Base-by-base conservation (phyloP, 371 early-diverging fungal species). In the Syncephalastrum monosporum region DNA sequence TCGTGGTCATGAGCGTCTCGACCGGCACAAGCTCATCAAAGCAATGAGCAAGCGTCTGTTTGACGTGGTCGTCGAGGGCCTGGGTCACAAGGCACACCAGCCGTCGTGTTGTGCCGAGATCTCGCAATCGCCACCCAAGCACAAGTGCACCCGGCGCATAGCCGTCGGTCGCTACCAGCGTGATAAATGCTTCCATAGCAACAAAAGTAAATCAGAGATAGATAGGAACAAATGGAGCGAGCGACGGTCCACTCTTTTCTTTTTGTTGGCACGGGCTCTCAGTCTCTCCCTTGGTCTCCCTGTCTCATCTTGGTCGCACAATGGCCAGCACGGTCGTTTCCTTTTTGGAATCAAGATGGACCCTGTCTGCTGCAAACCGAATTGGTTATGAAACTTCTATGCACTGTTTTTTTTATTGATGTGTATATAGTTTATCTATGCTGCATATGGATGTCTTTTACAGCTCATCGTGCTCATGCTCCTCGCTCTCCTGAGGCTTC, bases 111-210 rank as follows among this genome's bases (percentile, higher is more conserved):
- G 94, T 91, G 23, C 79, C 73, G 15, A 81, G 61, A 41, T 79
- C 80, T 12, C 90, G 79, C 45, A 97, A 77, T 13, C 93, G 89
- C 59, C 90, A 82, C 10, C 82, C 86, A 33, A 96, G 82, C 5
- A 91, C 88, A 5, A 92, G 75, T 1, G 96, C 96, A 3, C 96
- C 97, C 15, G 87, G 81, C 17, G 91, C 87, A 68, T 97, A 96
- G 5, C 72, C 58, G 61, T 91, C 89, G 55, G 82, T 87, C 29
- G 91, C 84, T 16, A 91, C 84, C 33, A 92, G 76, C 16, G 92
- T 92, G 29, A 86, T 80, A 72, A 73, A 92, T 4, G 91, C 91
- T 55, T 84, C 71, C 71, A 70, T 70, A 45, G 2, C 5, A 45
- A 19, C 5, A 3, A 46, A 19, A 46, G 15, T 45, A 46, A 46